phyloP scores from a whole-genome alignment of 495 filamentous ascomycete species.

The Penicillium roqueforti region DNA sequence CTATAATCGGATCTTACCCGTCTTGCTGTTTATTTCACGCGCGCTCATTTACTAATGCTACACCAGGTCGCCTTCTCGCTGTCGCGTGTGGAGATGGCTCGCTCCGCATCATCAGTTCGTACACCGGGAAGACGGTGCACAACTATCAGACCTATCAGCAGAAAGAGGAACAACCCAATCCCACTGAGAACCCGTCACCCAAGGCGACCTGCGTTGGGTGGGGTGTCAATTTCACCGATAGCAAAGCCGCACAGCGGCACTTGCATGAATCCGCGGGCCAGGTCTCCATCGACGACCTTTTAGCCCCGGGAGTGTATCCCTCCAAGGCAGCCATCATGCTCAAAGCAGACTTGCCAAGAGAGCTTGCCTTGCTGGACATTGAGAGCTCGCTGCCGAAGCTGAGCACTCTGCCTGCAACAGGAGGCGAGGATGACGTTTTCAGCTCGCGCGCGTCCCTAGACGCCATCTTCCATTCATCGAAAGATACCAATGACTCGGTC shows the following conservation, averaged over 20 bases:
- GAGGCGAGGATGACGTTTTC: constrained; percentile 35
- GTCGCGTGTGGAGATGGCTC: constrained; percentile 70
- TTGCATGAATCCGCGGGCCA: constrained; percentile 40
- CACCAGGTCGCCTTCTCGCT: constrained; percentile 65
- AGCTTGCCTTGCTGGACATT: constrained; percentile 73
- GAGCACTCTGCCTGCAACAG: constrained; percentile 61
- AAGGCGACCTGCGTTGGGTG: constrained; percentile 67
- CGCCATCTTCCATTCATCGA: constrained; percentile 37
- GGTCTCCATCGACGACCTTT: constrained; percentile 40
- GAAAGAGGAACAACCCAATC: constrained; percentile 31
- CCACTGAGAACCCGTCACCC: constrained; percentile 19
- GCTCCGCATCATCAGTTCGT: constrained; percentile 66
- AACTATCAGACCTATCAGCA: constrained; percentile 45
- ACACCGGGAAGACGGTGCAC: constrained; percentile 74
- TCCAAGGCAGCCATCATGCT: constrained; percentile 39
- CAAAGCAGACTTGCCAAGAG: constrained; percentile 64
- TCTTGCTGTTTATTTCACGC: neutral
- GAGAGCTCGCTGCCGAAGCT: constrained; percentile 78
- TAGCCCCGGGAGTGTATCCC: constrained; percentile 36
- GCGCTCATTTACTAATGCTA: neutral
- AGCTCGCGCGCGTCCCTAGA: constrained; percentile 27
- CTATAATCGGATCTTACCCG: neutral
- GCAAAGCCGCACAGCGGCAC: constrained; percentile 41
- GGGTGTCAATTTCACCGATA: constrained; percentile 63
- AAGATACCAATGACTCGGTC: constrained; percentile 63